phyloP scores from a whole-genome alignment of 2,329 filamentous ascomycete species.

The Cladorrhinum sp. region DNA sequence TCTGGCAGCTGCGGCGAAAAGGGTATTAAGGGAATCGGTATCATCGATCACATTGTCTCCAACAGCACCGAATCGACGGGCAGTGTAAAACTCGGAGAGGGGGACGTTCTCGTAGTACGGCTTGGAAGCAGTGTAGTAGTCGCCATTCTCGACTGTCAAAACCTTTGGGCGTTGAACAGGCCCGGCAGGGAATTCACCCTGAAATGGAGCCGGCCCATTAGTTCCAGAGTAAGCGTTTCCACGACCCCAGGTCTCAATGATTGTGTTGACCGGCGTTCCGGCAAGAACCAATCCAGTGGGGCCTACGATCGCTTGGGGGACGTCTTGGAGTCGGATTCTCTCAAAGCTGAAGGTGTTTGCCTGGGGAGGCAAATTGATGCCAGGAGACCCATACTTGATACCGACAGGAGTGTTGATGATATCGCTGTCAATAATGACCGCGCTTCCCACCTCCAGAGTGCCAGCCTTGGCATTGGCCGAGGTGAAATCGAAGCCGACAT shows the following conservation, averaged over 20 bases:
- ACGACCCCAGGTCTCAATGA: constrained; percentile 59
- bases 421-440: constrained; percentile 70
- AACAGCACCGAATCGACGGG: constrained; percentile 64
- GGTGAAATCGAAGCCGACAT: constrained; percentile 65
- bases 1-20: constrained; percentile 55
- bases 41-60: constrained; percentile 76
- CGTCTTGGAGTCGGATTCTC: constrained; percentile 44
- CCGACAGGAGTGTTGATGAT: constrained; percentile 67
- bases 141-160: constrained; percentile 46
- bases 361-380: constrained; percentile 30
- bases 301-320: constrained; percentile 42
- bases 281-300: constrained; percentile 50
- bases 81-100: constrained; percentile 61
- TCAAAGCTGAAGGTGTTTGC: constrained; percentile 46
- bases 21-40: constrained; percentile 64
- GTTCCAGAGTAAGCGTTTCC: constrained; percentile 57
- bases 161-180: constrained; percentile 47
- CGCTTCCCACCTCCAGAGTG: constrained; percentile 63
- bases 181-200: constrained; percentile 45
- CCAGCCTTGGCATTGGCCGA: constrained; percentile 39
- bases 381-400: constrained; percentile 45
- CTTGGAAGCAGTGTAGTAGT: constrained; percentile 71
- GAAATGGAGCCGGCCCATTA: constrained; percentile 39
- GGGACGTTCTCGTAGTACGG: constrained; percentile 67
- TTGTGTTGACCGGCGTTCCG: constrained; percentile 39